Base-by-base conservation (phyloP, 805 yeast species). In the Candida sakaeoensis region DNA sequence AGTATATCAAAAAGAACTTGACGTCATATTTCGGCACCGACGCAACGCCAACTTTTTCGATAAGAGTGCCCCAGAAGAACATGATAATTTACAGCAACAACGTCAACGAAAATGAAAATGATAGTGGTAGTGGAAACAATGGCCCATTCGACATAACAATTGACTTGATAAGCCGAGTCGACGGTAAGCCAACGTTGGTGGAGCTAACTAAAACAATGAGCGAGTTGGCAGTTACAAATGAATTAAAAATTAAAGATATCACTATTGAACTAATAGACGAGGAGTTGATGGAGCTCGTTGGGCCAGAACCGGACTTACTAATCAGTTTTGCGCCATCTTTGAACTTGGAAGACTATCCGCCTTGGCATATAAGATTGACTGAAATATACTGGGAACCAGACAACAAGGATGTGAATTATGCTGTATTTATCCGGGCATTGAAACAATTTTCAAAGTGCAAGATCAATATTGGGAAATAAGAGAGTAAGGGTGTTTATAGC, bases 281-380 rank as follows among this genome's bases (percentile, higher is more conserved):
- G 44, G 89, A 85, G 54, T 68, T 84, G 45, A 69, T 70, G 27
- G 86, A 80, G 50, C 68, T 88, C 39, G 93, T 89, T 12, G 93
- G 96, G 1, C 73, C 72, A n/a, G 99, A 93, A 58, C 98, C 99
- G 0, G 99, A 93, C 57, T 72, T 93, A 47, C 68, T 93, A 35
- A 69, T 93, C 22, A 65, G 85, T 39, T 93, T 91, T 58, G 88
- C 88, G 15, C 95, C 97, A n/a, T 70, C 73, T 9, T 69, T 93
- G 47, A 95, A 89, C 57, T 72, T 93, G 36, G 95, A 89, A 61
- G 97, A 95, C 13, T 93, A 82, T 60, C 98, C 98, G 15, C 99
- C 99, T 21, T 93, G 99, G 99, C 98, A 91, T 56, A 78, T 88
- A 25, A 76, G 99, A 46, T 74, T 95, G 39, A 77, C 89, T 5